Evolutionary conservation across 192 early-diverging fungal genomes (phyloP).

Genomic region (Lunasporangiospora selenospora): DNA sequence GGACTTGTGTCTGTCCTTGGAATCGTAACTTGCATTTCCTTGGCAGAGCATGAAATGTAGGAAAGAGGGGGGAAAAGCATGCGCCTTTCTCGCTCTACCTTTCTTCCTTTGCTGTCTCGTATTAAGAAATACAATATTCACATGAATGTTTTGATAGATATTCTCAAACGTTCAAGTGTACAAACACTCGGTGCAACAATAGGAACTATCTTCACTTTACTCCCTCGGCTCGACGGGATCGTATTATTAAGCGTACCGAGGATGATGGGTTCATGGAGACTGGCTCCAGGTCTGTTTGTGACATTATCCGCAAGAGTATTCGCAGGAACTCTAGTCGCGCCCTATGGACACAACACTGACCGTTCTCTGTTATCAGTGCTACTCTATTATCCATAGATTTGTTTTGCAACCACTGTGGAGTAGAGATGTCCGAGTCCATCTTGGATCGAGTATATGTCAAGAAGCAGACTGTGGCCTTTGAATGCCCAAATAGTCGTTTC

Average conservation of each 20-base stretch:
- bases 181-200: conserved; percentile 37
- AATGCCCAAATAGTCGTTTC: not conserved
- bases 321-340: too few relatives aligned
- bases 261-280: conserved; percentile 46
- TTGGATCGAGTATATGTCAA: conserved; percentile 41
- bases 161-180: conserved; percentile 37
- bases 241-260: conserved; percentile 42
- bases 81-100: too few relatives aligned
- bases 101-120: too few relatives aligned
- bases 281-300: conserved; percentile 22
- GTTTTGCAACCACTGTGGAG: conserved; percentile 25
- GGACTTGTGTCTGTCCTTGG: conserved; percentile 16
- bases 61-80: too few relatives aligned
- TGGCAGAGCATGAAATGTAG: conserved; percentile 37
- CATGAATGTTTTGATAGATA: conserved; percentile 14
- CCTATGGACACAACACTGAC: too few relatives aligned
- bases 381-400: conserved; percentile 35
- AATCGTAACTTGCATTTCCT: conserved; percentile 1
- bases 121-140: too few relatives aligned
- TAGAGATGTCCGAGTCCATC: conserved; percentile 42
- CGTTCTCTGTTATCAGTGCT: too few relatives aligned
- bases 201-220: conserved; percentile 40
- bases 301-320: too few relatives aligned
- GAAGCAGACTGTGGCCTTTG: conserved; percentile 14
- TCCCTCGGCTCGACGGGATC: conserved; percentile 11